Evolutionary conservation across 2,329 filamentous ascomycete species (phyloP), one percentile per base, ranked within the genome.

Genomic region (Lecanicillium sp.): DNA sequence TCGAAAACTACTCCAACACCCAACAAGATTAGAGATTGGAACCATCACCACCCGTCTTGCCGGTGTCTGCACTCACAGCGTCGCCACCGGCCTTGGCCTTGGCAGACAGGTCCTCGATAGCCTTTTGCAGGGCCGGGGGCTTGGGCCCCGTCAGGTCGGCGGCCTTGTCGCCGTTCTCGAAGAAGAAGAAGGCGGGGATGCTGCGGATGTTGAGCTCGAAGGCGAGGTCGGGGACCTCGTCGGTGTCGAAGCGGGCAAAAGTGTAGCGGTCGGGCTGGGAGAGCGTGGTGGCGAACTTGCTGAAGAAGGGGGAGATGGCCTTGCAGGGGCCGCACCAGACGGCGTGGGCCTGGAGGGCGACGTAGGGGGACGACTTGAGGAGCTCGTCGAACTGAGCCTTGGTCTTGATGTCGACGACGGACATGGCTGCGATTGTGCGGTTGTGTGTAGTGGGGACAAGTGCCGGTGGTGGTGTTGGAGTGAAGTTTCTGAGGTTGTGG

Each of bases 271-370:
- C 67, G 15, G 68, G 66, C 20, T 66, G 53, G 48, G 60, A 54
- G 54, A 58, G 55, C 27, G 56, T 55, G 40, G 60, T 60, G 38
- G 77, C 72, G 44, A 79, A 69, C 58, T 71, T 66, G 51, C 57
- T 59, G 69, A 73, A 81, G 50, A 75, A 56, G 52, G 78, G 78
- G 19, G 75, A 73, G 58, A 82, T 81, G 56, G 67, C 66, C 64
- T 77, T 78, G 75, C 79, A 82, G 23, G 78, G 79, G 32, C 70
- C 71, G 64, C 78, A 82, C 79, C 79, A 82, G 58, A 73, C 67
- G 50, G 78, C 78, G 64, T 69, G 74, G 65, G 81, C 79, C 60
- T 82, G 77, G 54, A 77, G 64, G 51, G 73, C 69, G 53, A 80
- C 75, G 63, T 73, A 76, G 39, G 68, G 72, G 40, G 67, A 75